Percentiles rank a stretch among this genome's conserved stretches.
phyloP scores from a whole-genome alignment of 495 filamentous ascomycete species.

The Neurospora terricola region DNA sequence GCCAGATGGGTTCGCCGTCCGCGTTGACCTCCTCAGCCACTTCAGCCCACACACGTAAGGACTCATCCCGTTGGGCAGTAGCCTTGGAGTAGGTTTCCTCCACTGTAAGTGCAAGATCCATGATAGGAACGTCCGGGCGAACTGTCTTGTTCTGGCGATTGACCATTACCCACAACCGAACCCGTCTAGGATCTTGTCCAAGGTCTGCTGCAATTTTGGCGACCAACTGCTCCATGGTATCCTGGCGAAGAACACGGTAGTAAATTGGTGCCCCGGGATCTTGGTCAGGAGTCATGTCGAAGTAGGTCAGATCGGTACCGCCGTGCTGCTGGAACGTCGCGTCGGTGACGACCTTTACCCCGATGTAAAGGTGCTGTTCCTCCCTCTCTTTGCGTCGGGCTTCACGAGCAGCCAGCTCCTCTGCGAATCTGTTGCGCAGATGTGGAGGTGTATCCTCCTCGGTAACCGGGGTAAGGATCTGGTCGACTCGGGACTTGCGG shows the following conservation, averaged over 20 bases:
- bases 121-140: constrained; percentile 77
- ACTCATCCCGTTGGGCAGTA: constrained; percentile 50
- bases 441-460: constrained; percentile 72
- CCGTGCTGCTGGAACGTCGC: constrained; percentile 68
- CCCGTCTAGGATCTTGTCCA: constrained; percentile 47
- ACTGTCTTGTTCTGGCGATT: constrained; percentile 97
- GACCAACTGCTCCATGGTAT: constrained; percentile 65
- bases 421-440: constrained; percentile 66
- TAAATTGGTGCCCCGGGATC: constrained; percentile 52
- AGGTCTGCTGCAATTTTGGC: constrained; percentile 57
- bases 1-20: constrained; percentile 61
- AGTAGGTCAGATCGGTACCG: constrained; percentile 73
- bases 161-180: constrained; percentile 94
- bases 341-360: constrained; percentile 68
- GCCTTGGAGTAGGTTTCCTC: constrained; percentile 64
- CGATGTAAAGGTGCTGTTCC: constrained; percentile 86
- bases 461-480: constrained; percentile 65
- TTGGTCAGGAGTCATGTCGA: constrained; percentile 43
- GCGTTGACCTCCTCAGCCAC: constrained; percentile 51
- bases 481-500: constrained; percentile 70
- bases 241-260: constrained; percentile 62
- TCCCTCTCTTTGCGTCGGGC: constrained; percentile 75
- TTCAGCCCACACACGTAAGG: constrained; percentile 83
- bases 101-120: constrained; percentile 65
- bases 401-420: constrained; percentile 68